Percentiles rank a stretch among this genome's conserved stretches.
These are phyloP conservation scores for Gyromitra esculenta DNA, from an alignment of 2,329 filamentous ascomycete genomes.

Conservation along the genomic window DNA sequence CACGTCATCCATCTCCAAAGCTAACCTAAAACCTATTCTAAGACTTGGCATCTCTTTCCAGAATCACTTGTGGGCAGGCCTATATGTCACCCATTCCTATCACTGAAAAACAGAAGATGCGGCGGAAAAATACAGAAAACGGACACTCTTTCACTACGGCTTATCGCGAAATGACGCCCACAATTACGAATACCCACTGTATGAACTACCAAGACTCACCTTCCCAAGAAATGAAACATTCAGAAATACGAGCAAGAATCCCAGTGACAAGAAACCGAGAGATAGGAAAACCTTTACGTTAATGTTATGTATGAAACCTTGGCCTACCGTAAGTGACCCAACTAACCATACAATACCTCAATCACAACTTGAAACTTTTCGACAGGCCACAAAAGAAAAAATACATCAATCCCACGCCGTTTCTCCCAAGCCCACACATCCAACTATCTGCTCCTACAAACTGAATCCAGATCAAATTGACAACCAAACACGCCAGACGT, in stretches of 20 bases:
- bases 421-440: conserved; percentile 5
- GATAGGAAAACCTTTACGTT: conserved; percentile 25
- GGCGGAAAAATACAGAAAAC: too few relatives aligned
- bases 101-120: too few relatives aligned
- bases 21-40: too few relatives aligned
- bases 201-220: too few relatives aligned
- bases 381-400: conserved; percentile 18
- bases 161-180: too few relatives aligned
- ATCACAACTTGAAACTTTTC: not conserved
- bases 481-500: conserved; percentile 20
- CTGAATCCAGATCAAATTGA: conserved; percentile 5
- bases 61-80: too few relatives aligned
- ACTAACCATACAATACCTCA: conserved; percentile 25
- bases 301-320: conserved; percentile 22
- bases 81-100: too few relatives aligned
- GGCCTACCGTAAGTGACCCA: not conserved
- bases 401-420: conserved; percentile 4
- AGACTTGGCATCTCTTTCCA: too few relatives aligned
- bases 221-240: not conserved
- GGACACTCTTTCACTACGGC: too few relatives aligned
- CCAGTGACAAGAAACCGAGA: conserved; percentile 5
- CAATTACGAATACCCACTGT: too few relatives aligned
- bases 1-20: too few relatives aligned
- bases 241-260: not conserved
- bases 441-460: conserved; percentile 7